A percentile compares a stretch with the other conserved stretches of the same genome.
These are phyloP conservation scores for Firmiana major DNA, from an alignment of 345 rosid species.

Conservation along the genomic window DNA sequence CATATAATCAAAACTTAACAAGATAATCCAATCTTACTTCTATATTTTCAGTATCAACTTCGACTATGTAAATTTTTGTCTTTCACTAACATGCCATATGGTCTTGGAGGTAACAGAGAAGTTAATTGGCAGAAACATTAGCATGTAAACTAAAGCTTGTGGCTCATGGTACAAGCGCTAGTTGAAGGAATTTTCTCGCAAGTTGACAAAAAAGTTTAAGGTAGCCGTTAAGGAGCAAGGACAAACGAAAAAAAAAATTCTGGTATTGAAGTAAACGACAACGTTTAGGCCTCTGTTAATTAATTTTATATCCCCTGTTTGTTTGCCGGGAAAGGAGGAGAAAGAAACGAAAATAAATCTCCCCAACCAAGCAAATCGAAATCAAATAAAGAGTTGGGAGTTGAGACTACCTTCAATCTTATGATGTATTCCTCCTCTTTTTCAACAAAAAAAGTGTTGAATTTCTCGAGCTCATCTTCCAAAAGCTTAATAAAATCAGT, in stretches of 20 bases:
- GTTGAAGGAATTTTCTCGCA: not conserved
- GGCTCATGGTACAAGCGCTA: not conserved
- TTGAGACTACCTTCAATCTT: slow-evolving; percentile 91
- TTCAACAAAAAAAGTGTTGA: slow-evolving; percentile 85
- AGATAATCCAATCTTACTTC: not conserved
- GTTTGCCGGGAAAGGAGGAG: not conserved
- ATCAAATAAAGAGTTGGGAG: not conserved
- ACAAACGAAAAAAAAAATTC: not conserved
- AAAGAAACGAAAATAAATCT: not conserved
- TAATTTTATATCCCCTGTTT: not conserved
- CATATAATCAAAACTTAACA: not conserved
- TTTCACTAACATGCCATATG: too few relatives aligned
- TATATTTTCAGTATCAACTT: not conserved
- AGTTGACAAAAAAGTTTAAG: not conserved
- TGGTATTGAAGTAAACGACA: not conserved
- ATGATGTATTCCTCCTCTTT: slow-evolving; percentile 98
- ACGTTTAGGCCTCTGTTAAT: not conserved
- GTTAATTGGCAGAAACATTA: not conserved
- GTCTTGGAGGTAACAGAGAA: not conserved
- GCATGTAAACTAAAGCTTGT: not conserved
- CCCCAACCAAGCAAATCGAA: slow-evolving; percentile 12
- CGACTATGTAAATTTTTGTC: not conserved
- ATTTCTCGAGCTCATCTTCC: slow-evolving; percentile 89
- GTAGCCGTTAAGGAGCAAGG: not conserved
- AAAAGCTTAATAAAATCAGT: slow-evolving; percentile 59